These are phyloP conservation scores for Claviceps sp. DNA, from an alignment of 2,329 filamentous ascomycete species.

Conservation along the genomic window DNA sequence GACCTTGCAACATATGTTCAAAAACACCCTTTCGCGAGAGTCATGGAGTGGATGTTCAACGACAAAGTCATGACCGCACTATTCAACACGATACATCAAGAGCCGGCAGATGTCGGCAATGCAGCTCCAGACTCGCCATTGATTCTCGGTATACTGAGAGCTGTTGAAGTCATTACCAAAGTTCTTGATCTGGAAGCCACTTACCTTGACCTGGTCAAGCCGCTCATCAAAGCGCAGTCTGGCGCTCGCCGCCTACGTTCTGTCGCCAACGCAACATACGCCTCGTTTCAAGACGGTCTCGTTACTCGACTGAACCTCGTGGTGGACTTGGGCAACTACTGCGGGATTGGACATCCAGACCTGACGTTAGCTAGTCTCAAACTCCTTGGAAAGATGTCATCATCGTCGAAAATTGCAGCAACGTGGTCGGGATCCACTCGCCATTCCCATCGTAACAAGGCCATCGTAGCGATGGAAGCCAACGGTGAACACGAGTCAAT, in stretches of 20 bases:
- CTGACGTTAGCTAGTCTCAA: constrained; percentile 70
- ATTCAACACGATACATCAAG: constrained; percentile 67
- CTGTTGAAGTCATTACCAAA: constrained; percentile 72
- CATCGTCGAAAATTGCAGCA: constrained; percentile 67
- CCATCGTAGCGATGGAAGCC: constrained; percentile 76
- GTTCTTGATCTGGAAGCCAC: constrained; percentile 82
- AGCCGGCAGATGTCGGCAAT: constrained; percentile 57
- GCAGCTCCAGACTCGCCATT: constrained; percentile 67
- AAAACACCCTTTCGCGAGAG: constrained; percentile 81
- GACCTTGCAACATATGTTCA: constrained; percentile 69
- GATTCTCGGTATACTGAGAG: constrained; percentile 63
- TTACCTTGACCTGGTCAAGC: constrained; percentile 78
- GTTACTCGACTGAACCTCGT: constrained; percentile 68
- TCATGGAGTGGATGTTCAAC: constrained; percentile 98
- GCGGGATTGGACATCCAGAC: constrained; percentile 68
- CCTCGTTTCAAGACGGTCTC: constrained; percentile 87
- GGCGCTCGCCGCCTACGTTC: constrained; percentile 39
- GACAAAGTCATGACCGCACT: constrained; percentile 71
- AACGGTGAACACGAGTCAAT: constrained; percentile 73
- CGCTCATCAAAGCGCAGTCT: constrained; percentile 56
- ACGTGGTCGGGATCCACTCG: constrained; percentile 49
- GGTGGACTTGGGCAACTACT: constrained; percentile 74
- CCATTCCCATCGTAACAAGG: constrained; percentile 61
- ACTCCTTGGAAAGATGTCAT: constrained; percentile 74
- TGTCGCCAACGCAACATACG: constrained; percentile 56